Evolutionary conservation across 768 basidiomycete species (phyloP).

Genomic region (Goffeauzyma gilvescens): DNA sequence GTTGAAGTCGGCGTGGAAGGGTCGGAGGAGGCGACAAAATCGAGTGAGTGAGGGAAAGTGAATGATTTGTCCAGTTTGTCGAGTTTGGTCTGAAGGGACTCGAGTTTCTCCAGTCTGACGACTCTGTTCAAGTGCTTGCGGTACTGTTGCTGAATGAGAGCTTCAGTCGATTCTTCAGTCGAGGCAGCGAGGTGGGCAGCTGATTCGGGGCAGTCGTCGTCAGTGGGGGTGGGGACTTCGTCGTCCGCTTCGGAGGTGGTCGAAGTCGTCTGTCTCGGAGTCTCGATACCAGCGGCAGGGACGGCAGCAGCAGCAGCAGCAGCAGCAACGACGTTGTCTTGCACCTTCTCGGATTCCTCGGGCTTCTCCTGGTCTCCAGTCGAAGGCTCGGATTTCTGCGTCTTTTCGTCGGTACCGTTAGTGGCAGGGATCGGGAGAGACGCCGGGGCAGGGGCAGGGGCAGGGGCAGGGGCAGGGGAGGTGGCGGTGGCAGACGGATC

Average conservation of each 20-base stretch:
- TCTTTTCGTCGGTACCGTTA: neutral
- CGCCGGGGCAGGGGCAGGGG: neutral
- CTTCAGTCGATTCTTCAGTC: neutral
- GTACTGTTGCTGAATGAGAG: slow-evolving; percentile 5
- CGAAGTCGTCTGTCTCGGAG: no score
- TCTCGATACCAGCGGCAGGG: neutral
- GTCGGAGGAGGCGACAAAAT: neutral
- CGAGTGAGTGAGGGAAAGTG: slow-evolving; percentile 6
- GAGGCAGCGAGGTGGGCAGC: neutral
- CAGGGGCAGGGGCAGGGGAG: no score
- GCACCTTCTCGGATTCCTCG: neutral
- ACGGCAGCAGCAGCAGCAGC: neutral
- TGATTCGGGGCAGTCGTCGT: neutral
- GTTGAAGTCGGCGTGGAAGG: neutral
- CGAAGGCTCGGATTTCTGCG: neutral
- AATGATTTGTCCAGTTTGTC: slow-evolving; percentile 1
- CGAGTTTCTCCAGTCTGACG: slow-evolving; percentile 8
- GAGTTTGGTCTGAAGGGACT: slow-evolving; percentile 3
- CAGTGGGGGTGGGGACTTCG: slow-evolving; percentile 5
- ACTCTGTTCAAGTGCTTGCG: slow-evolving; percentile 3
- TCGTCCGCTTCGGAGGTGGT: slow-evolving; percentile 1
- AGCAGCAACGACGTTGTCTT: neutral
- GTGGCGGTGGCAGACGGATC: no score
- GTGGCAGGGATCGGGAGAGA: neutral
- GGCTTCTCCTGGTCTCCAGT: neutral